phyloP scores from a whole-genome alignment of 768 basidiomycete species.

The Termitomyces eurrhizus region DNA sequence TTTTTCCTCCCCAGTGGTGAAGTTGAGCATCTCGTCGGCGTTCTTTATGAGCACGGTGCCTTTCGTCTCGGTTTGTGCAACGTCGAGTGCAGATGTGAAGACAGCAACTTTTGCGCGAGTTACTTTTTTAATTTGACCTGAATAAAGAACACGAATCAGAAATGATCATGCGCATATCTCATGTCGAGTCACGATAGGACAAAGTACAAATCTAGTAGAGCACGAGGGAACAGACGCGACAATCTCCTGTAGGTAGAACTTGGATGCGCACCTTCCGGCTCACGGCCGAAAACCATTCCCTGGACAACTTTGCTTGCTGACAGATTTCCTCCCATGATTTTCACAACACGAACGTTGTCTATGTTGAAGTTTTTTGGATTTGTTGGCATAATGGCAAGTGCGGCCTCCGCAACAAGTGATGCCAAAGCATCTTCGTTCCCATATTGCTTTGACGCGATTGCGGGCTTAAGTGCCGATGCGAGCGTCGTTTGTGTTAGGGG shows the following conservation, averaged over 20 bases:
- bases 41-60: slow-evolving; percentile 95
- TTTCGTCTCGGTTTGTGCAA: slow-evolving; percentile 97
- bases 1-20: slow-evolving; percentile 93
- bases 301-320: slow-evolving; percentile 81
- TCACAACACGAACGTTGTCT: slow-evolving; percentile 96
- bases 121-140: slow-evolving; percentile 81
- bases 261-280: slow-evolving; percentile 77
- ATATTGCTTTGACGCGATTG: slow-evolving; percentile 97
- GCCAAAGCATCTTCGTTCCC: slow-evolving; percentile 85
- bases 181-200: neutral
- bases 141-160: neutral
- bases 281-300: slow-evolving; percentile 97
- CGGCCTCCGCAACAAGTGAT: slow-evolving; percentile 87
- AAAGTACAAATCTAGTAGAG: neutral
- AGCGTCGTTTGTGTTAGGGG: slow-evolving; percentile 72
- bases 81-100: slow-evolving; percentile 86
- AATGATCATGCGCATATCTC: neutral
- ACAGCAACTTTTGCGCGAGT: slow-evolving; percentile 90
- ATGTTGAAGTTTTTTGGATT: slow-evolving; percentile 94
- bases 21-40: slow-evolving; percentile 96
- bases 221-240: neutral
- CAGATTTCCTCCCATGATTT: slow-evolving; percentile 96
- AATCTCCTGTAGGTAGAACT: neutral
- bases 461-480: slow-evolving; percentile 75
- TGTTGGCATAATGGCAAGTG: slow-evolving; percentile 84